Base-by-base conservation (phyloP, 1,284 basidiomycete genomes). In the Meira nashicola region DNA sequence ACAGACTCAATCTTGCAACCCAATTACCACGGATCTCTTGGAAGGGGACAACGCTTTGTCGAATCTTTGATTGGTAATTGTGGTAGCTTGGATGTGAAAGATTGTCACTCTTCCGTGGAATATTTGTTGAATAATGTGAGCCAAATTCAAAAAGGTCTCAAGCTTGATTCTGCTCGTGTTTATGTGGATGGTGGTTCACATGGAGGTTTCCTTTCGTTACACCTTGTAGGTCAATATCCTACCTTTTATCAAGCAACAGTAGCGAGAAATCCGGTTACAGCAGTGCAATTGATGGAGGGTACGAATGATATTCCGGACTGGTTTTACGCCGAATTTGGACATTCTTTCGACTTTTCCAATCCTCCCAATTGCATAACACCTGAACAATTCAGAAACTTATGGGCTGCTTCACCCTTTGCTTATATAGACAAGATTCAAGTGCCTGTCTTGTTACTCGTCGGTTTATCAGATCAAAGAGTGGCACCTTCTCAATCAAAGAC, bases 261-360 rank as follows among this genome's bases (percentile, higher is more conserved):
- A 39, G 67, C 88, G 54, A 83, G 86, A 47, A 89, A 89, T 68
- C 88, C 88, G 0, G 88, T 89, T 58, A 85, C 85, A 50, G 83
- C 84, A 10, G 53, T 61, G 4, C 84, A 84, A 6, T 83, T 85
- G 43, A 78, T 85, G 21, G 59, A 62, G 17, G 78, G 82, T 1
- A 80, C 80, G 48, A 83, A 83, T 0, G 88, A 89, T 65, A 89
- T 89, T 43, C 83, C 86, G 2, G 88, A 89, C 67, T 89, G 87
- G 87, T 64, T 83, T 43, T 86, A 82, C 66, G 71, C 78, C 12
- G 87, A 89, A 75, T 84, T 85, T 55, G 85, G 82, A 0, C 60
- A 84, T 2, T 64, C 74, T 1, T 85, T 82, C 66, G 54, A 67
- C 15, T 61, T 71, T 46, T 15, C 48, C 4, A 33, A 39, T 37